Evolutionary conservation across 2,329 filamentous ascomycete genomes (phyloP).

Genomic region (Bipolaris zeicola): DNA sequence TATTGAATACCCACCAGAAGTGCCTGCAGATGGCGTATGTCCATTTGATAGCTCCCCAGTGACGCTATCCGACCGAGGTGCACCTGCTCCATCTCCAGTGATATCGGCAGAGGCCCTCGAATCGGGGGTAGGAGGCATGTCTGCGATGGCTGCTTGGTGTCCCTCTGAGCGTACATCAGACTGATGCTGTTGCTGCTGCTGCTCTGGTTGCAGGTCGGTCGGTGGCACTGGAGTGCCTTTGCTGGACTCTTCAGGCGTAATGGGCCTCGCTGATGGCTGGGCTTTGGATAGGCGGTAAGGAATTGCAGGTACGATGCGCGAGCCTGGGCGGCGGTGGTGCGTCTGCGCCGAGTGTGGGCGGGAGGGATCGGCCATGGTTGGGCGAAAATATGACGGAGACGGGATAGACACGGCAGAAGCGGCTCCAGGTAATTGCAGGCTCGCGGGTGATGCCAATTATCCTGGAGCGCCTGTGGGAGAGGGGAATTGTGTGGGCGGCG

Average conservation of each 20-base stretch:
- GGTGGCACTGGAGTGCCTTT: constrained; percentile 24
- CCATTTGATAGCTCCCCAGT: constrained; percentile 22
- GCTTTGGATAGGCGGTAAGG: constrained; percentile 43
- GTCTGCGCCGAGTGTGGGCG: constrained; percentile 28
- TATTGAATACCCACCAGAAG: constrained; percentile 27
- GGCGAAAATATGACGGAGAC: background rate
- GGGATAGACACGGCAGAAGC: constrained; percentile 28
- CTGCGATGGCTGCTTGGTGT: constrained; percentile 13
- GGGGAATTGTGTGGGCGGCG: constrained; percentile 20
- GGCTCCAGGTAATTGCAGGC: constrained; percentile 51
- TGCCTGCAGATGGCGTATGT: constrained; percentile 20
- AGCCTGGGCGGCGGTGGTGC: constrained; percentile 32
- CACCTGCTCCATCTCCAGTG: constrained; percentile 17
- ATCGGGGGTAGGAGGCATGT: constrained; percentile 38
- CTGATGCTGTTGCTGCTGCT: constrained; percentile 18
- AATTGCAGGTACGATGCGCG: constrained; percentile 48
- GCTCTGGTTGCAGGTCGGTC: constrained; percentile 16
- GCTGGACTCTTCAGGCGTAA: constrained; percentile 36
- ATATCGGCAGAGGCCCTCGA: constrained; percentile 28
- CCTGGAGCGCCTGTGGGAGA: constrained; percentile 47
- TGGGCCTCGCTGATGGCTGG: constrained; percentile 30
- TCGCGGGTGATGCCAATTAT: constrained; percentile 44
- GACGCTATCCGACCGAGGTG: constrained; percentile 21
- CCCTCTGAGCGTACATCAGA: constrained; percentile 20
- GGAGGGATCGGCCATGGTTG: constrained; percentile 30